Evolutionary conservation across 495 filamentous ascomycete genomes (phyloP).

Genomic region (Xylaria venustula): DNA sequence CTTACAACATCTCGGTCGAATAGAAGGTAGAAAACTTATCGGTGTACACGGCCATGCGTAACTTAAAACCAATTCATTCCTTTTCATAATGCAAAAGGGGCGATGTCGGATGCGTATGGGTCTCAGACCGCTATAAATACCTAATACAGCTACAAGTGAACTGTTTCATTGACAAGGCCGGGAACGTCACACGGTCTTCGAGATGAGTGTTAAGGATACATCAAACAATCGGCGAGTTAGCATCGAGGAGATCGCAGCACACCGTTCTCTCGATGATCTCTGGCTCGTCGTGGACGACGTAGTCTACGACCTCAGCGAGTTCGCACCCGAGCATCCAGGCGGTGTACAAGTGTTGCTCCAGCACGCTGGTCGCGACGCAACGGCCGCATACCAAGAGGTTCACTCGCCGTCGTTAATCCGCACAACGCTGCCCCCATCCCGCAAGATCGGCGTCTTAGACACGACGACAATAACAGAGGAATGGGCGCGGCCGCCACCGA

Average conservation of each 20-base stretch:
- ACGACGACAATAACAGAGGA: conserved; percentile 21
- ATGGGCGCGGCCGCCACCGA: conserved; percentile 22
- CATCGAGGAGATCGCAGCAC: conserved; percentile 48
- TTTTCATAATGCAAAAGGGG: not conserved
- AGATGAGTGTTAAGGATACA: conserved; percentile 3
- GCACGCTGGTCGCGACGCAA: conserved; percentile 72
- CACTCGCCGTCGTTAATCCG: conserved; percentile 64
- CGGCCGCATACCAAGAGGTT: conserved; percentile 63
- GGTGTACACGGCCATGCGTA: not conserved
- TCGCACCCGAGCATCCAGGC: conserved; percentile 63
- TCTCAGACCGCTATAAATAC: not conserved
- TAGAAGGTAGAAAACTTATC: not conserved
- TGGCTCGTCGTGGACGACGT: conserved; percentile 74
- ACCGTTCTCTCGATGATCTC: conserved; percentile 63
- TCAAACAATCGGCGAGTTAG: conserved; percentile 14
- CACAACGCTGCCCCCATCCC: conserved; percentile 50
- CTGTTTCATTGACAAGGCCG: not conserved
- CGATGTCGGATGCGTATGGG: not conserved
- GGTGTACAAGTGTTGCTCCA: conserved; percentile 60
- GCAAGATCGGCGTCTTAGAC: conserved; percentile 60
- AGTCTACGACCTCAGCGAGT: conserved; percentile 75
- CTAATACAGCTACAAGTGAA: not conserved
- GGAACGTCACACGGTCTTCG: not conserved
- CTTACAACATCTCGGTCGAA: not conserved
- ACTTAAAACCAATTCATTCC: not conserved